A percentile compares a stretch with the other conserved stretches of the same genome.
phyloP scores from a whole-genome alignment of 2,329 filamentous ascomycete species.

The Myriosclerotinia curreyana region DNA sequence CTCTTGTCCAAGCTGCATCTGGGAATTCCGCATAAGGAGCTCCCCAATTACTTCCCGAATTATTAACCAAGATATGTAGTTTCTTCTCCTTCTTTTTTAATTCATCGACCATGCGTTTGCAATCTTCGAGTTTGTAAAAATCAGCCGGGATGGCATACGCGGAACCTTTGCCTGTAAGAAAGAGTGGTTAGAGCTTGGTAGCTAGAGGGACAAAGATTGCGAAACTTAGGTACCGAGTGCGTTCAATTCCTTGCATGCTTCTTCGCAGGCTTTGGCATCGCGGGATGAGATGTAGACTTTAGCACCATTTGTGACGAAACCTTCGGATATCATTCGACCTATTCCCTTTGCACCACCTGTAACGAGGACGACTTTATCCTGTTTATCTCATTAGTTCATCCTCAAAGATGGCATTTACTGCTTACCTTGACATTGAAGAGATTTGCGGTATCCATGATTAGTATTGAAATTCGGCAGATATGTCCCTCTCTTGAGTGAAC shows the following conservation, averaged over 20 bases:
- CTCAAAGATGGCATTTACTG: not conserved
- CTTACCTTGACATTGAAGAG: conserved; percentile 60
- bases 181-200: not conserved
- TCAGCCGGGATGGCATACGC: conserved; percentile 61
- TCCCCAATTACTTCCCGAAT: conserved; percentile 64
- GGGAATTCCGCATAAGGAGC: conserved; percentile 58
- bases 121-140: conserved; percentile 59
- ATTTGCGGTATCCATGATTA: conserved; percentile 51
- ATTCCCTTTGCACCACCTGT: conserved; percentile 61
- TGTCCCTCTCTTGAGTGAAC: not conserved
- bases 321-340: conserved; percentile 65
- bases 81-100: conserved; percentile 50
- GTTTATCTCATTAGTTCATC: conserved; percentile 5
- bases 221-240: conserved; percentile 44
- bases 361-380: conserved; percentile 56
- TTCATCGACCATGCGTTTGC: conserved; percentile 56
- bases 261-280: conserved; percentile 58
- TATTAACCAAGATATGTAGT: conserved; percentile 64
- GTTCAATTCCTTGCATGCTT: conserved; percentile 57
- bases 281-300: conserved; percentile 69
- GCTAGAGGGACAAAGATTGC: not conserved
- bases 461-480: not conserved
- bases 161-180: conserved; percentile 44
- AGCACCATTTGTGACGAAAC: conserved; percentile 62
- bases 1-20: conserved; percentile 55